Base-by-base conservation (phyloP, 2,329 filamentous ascomycete genomes). In the Venturia oleaginea region DNA sequence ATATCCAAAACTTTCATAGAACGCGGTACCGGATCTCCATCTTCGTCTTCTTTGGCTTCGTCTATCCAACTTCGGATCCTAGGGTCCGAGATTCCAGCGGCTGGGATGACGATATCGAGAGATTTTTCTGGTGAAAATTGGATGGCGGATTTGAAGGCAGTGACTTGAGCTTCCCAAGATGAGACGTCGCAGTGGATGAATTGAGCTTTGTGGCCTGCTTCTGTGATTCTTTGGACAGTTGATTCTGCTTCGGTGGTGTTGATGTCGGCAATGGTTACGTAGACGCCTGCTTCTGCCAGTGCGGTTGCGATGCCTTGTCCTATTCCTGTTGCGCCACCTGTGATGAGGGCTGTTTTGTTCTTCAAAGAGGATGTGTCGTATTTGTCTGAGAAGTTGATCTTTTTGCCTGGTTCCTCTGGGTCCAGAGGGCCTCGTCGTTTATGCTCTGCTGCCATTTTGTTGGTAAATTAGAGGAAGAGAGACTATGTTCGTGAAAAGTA, bases 81-180 rank as follows among this genome's bases (percentile, higher is more conserved):
- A 5, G 1, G 4, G 24, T 40, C 40, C 4, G 59, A 65, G 6
- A 73, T 67, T 34, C 73, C 74, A 3, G 74, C 73, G 22, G 68
- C 69, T 4, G 72, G 68, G 3, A 75, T 67, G 3, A 73, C 71
- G 22, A 75, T 60, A 46, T 76, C 73, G 30, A 76, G 61, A 8
- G 65, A 70, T 11, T 65, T 62, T 8, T 66, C 68, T 0, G 68
- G 65, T 4, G 72, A 71, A 24, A 71, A 72, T 0, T 40, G 15
- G 19, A 75, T 65, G 1, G 73, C 72, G 1, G 66, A 67, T 57
- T 73, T 70, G 67, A 76, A 76, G 48, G 73, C 69, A 0, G 61
- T 62, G 19, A 70, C 66, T 62, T 73, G 72, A 6, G 59, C 59
- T 1, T 60, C 59, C 59, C 59, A 60, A 11, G 59, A 60, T 2